These are phyloP conservation scores for Polysphondylium violaceum DNA, from an alignment of 78 protist species.

Conservation along the genomic window DNA sequence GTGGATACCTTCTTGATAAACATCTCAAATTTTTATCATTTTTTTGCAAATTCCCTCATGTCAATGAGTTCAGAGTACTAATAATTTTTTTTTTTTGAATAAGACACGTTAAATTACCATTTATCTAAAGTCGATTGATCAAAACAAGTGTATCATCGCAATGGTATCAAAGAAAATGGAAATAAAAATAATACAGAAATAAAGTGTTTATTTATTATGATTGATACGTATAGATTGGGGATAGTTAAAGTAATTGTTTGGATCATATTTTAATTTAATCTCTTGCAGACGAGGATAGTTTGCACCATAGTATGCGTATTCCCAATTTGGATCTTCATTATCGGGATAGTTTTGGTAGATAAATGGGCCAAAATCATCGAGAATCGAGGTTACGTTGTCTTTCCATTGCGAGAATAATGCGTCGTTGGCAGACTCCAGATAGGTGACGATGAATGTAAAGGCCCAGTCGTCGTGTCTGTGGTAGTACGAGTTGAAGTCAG, in stretches of 20 bases:
- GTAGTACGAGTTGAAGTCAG: not conserved
- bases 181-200: too few relatives aligned
- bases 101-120: too few relatives aligned
- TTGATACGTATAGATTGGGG: slow-evolving; percentile 24
- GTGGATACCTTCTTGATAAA: too few relatives aligned
- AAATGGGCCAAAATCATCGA: not conserved
- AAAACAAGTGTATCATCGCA: too few relatives aligned
- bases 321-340: not conserved
- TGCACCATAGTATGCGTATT: not conserved
- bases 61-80: too few relatives aligned
- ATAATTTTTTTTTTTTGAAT: too few relatives aligned
- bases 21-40: too few relatives aligned
- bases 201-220: not conserved
- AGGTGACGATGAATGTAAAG: not conserved
- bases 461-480: slow-evolving; percentile 1
- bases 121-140: too few relatives aligned
- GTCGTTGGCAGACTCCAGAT: not conserved
- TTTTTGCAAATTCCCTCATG: too few relatives aligned
- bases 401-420: slow-evolving; percentile 1
- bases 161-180: too few relatives aligned
- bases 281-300: slow-evolving; percentile 4
- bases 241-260: slow-evolving; percentile 21
- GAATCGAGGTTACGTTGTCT: not conserved
- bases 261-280: slow-evolving; percentile 18
- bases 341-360: slow-evolving; percentile 30